These are phyloP conservation scores for Pichia insulana DNA, from an alignment of 805 yeast species.

Conservation along the genomic window DNA sequence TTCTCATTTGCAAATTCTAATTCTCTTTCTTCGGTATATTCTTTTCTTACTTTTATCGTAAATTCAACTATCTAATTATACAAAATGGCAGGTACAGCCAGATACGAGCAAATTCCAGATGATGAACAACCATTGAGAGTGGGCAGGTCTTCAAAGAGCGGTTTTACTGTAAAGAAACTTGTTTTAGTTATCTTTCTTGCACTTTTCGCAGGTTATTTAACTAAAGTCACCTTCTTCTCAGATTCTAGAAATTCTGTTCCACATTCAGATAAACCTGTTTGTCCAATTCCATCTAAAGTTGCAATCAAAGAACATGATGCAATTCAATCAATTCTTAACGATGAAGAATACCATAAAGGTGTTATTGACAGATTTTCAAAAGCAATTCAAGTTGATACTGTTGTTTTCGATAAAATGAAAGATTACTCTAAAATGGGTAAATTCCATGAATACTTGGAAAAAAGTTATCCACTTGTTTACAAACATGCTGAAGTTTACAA, in stretches of 20 bases:
- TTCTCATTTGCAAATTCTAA: too few relatives aligned
- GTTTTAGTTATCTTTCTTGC: slow-evolving; percentile 4
- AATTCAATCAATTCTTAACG: slow-evolving; percentile 25
- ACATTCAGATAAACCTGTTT: slow-evolving; percentile 2
- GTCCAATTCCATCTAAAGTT: slow-evolving; percentile 22
- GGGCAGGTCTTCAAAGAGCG: too few relatives aligned
- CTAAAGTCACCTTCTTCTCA: background rate
- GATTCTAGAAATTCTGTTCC: too few relatives aligned
- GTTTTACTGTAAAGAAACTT: slow-evolving; percentile 2
- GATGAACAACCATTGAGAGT: too few relatives aligned
- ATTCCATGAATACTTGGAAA: slow-evolving; percentile 16
- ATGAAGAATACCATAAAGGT: slow-evolving; percentile 24
- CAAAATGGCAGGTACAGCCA: too few relatives aligned
- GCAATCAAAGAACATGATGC: slow-evolving; percentile 13
- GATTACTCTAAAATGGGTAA: slow-evolving; percentile 17
- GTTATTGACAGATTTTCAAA: slow-evolving; percentile 37
- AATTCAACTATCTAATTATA: too few relatives aligned
- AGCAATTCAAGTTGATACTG: slow-evolving; percentile 47
- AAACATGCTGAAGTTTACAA: slow-evolving; percentile 35
- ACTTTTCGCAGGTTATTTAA: background rate
- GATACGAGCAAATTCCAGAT: too few relatives aligned
- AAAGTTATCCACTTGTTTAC: slow-evolving; percentile 28
- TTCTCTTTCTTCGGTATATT: too few relatives aligned
- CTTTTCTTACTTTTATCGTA: too few relatives aligned
- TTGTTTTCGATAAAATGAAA: slow-evolving; percentile 23